Conservation (phyloP, 2,329 filamentous ascomycete species). For the Fusarium aywerte region DNA sequence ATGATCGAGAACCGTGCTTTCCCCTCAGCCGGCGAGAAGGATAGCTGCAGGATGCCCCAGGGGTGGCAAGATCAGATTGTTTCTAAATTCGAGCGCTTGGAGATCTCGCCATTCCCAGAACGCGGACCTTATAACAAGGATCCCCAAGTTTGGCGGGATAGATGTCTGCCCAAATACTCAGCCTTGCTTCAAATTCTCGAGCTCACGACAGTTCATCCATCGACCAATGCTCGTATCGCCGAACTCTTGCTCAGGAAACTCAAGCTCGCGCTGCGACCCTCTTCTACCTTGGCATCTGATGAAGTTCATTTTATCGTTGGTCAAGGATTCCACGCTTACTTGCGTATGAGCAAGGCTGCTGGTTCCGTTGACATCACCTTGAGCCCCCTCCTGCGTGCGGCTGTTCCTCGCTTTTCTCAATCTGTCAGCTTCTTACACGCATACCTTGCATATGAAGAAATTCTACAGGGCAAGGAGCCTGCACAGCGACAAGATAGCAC, state of each 20-base stretch:
- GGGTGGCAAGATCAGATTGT: constrained; percentile 80
- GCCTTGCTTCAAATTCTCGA: constrained; percentile 72
- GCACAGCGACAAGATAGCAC: constrained; percentile 45
- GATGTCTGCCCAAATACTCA: constrained; percentile 74
- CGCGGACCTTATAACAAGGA: constrained; percentile 71
- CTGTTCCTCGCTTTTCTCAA: constrained; percentile 72
- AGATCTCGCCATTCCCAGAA: constrained; percentile 72
- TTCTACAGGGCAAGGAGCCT: constrained; percentile 34
- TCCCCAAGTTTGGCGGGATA: constrained; percentile 69
- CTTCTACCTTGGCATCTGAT: constrained; percentile 67
- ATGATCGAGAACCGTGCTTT: constrained; percentile 69
- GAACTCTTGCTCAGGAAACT: constrained; percentile 74
- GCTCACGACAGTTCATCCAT: constrained; percentile 71
- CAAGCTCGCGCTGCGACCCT: constrained; percentile 71
- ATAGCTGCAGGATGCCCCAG: constrained; percentile 68
- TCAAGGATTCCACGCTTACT: constrained; percentile 78
- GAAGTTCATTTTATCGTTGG: constrained; percentile 79
- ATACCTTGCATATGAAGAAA: constrained; percentile 65
- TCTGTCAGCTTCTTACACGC: constrained; percentile 74
- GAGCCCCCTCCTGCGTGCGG: constrained; percentile 73
- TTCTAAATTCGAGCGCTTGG: constrained; percentile 73
- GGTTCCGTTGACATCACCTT: constrained; percentile 68
- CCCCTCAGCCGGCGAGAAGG: constrained; percentile 62
- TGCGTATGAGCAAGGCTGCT: constrained; percentile 71
- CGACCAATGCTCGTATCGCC: constrained; percentile 72